Evolutionary conservation across 805 yeast genomes (phyloP), one percentile per base, ranked within the genome.

Genomic region (Citeromyces matritensis): DNA sequence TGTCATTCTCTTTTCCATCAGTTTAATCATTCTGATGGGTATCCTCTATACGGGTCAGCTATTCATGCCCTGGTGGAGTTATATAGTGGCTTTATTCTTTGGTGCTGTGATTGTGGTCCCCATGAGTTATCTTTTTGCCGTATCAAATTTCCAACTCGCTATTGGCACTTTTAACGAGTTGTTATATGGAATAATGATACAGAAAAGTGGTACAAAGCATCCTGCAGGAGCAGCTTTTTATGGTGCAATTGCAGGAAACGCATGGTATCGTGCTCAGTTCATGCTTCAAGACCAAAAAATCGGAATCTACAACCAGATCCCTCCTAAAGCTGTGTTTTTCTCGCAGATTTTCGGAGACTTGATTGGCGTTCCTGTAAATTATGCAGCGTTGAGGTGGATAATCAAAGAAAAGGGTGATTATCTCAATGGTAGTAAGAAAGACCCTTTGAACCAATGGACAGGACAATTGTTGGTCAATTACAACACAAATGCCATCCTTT

Each of bases 191-290:
- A 47, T 54, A 29, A 49, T 65, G 57, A 55, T 62, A 4, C 63
- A 65, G 35, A 45, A 43, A 17, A 26, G 40, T 8, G 27, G 33
- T 1, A 29, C 42, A 21, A 48, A 49, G 27, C 70, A 65, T 35
- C 71, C 71, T 1, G 67, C 59, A 3, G 63, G 69, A 4, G 70
- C 69, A 4, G 45, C 62, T 2, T 53, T 63, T 3, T 66, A 63
- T 40, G 69, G 69, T 4, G 60, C 69, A 7, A 49, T 66, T n/a
- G 65, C 72, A 1, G 73, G 72, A 2, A 62, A 66, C 41, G 66
- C 69, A 2, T 63, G 69, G 69, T 63, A 63, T 36, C 40, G 71
- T 23, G 68, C 71, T 0, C 70, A 65, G 38, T 62, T 37, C 30
- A 36, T 48, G 19, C 38, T 48, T 10, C 51, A 47, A 26, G 63